A percentile compares a stretch with the other conserved stretches of the same genome.
These are phyloP conservation scores for Smittium mucronatum DNA, from an alignment of 371 early-diverging fungal genomes.

Conservation along the genomic window DNA sequence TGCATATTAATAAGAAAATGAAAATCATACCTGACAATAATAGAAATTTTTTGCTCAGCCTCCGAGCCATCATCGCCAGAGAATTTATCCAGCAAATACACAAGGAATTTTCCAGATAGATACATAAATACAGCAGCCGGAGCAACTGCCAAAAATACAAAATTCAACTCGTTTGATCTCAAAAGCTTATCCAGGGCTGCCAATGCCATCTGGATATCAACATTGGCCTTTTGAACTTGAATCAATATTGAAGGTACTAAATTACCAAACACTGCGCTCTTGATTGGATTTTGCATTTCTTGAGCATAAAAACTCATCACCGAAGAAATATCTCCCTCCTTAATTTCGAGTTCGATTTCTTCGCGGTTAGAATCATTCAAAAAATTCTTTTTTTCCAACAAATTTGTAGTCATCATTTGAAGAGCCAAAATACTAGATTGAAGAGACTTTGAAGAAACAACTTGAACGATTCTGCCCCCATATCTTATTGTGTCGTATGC, in stretches of 20 bases:
- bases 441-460: constrained; percentile 63
- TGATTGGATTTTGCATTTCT: constrained; percentile 39
- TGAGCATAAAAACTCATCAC: constrained; percentile 3
- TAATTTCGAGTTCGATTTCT: constrained; percentile 25
- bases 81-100: constrained; percentile 11
- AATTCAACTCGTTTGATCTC: constrained; percentile 89
- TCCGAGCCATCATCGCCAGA: background rate
- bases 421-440: constrained; percentile 70
- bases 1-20: background rate
- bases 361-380: constrained; percentile 27
- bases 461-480: constrained; percentile 48
- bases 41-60: constrained; percentile 9
- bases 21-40: background rate
- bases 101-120: constrained; percentile 11
- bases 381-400: constrained; percentile 41
- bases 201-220: constrained; percentile 85
- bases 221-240: constrained; percentile 80
- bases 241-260: constrained; percentile 76
- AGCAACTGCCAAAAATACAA: constrained; percentile 62
- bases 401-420: constrained; percentile 77
- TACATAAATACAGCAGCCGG: constrained; percentile 39
- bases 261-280: constrained; percentile 50
- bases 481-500: constrained; percentile 81
- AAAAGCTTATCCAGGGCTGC: constrained; percentile 85
- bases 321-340: constrained; percentile 11